phyloP scores from a whole-genome alignment of 2,329 filamentous ascomycete species.

The Pseudocercospora ulei region DNA sequence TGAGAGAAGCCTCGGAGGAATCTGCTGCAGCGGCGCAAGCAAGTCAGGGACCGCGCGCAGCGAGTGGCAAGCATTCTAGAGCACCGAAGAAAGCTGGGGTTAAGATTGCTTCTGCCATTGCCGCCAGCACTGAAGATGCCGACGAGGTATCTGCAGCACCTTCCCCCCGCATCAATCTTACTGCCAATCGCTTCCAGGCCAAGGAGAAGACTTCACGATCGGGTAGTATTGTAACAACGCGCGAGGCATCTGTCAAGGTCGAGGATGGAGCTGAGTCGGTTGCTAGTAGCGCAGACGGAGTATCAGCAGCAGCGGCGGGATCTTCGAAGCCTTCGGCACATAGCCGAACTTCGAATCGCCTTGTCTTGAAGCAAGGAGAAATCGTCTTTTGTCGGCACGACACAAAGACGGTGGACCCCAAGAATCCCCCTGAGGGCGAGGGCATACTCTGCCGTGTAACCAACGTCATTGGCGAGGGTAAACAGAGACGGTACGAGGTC shows the following conservation, averaged over 20 bases:
- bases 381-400: constrained; percentile 46
- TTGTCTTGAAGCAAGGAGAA: constrained; percentile 37
- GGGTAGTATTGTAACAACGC: constrained; percentile 40
- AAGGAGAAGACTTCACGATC: constrained; percentile 36
- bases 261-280: constrained; percentile 42
- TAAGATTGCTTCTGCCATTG: constrained; percentile 22
- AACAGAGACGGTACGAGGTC: constrained; percentile 47
- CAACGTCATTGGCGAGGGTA: constrained; percentile 46
- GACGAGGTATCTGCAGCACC: constrained; percentile 31
- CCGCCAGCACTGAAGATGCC: constrained; percentile 26
- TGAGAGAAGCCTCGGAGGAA: constrained; percentile 42
- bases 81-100: constrained; percentile 25
- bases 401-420: constrained; percentile 23
- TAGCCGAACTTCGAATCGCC: constrained; percentile 26
- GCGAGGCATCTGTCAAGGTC: constrained; percentile 45
- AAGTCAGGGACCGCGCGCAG: constrained; percentile 22
- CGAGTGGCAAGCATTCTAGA: constrained; percentile 27
- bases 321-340: constrained; percentile 28
- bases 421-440: constrained; percentile 40
- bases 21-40: constrained; percentile 31
- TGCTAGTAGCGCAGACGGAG: constrained; percentile 39
- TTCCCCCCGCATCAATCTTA: constrained; percentile 30
- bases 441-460: constrained; percentile 46
- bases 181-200: constrained; percentile 24
- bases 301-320: constrained; percentile 21